Base-by-base conservation (phyloP, 2,329 filamentous ascomycete species). In the Phialophora expanda region DNA sequence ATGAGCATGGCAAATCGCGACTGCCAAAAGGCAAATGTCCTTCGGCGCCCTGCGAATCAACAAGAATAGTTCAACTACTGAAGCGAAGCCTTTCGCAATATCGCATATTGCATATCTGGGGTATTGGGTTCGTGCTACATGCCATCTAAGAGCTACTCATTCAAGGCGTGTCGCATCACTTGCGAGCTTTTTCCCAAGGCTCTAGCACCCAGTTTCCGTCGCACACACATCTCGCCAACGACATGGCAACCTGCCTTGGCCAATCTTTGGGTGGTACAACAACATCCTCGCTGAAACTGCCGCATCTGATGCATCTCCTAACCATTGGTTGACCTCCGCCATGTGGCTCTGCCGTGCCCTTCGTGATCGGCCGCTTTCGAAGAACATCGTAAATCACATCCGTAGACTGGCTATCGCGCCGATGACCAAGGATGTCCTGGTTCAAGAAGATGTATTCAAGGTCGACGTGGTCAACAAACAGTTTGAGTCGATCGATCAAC, bases 401-500 rank as follows among this genome's bases (percentile, higher is more conserved):
- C 14, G 30, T 53, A 56, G 56, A 22, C 12, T 22, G 55, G 59
- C 34, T 46, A 30, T 48, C 56, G 17, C 22, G 26, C 17, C 20
- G 54, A 20, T 54, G 41, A 24, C 66, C 66, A 6, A 63, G 60
- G 38, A 71, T 67, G 74, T 95, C 87, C 56, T 86, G 86, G 78
- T 90, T 71, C 61, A 73, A 63, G 34, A 73, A 69, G 22, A 73
- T 56, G 34, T 65, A 66, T 11, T 68, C 66, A 30, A 66, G 20
- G 46, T 71, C 69, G 17, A 69, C 60, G 30, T 56, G 64, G 32
- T 69, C 66, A 11, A 64, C 61, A 28, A 68, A 91, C 56, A 96
- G 82, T 66, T 84, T 84, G 9, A 88, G 85, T 30, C 87, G 84
- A 70, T 95, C 87, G 11, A 88, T 83, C 62, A 85, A 82, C 4